Evolutionary conservation across 305 asterid genomes (phyloP).

Genomic region (Rubia tinctorum): DNA sequence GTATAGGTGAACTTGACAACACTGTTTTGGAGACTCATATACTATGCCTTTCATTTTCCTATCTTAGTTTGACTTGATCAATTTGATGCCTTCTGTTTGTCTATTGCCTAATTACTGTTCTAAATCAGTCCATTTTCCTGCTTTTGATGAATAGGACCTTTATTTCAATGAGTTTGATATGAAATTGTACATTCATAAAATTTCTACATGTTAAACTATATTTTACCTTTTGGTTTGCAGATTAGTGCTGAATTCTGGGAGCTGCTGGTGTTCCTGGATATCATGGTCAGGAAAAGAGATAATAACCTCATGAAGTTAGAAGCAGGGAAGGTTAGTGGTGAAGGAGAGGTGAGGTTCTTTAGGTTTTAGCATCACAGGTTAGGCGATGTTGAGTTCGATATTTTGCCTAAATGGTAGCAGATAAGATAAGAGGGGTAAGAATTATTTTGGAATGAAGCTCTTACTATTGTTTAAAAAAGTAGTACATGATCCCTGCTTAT

Average conservation of each 20-base stretch:
- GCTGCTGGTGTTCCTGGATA: conserved; percentile 99
- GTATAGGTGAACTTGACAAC: not conserved
- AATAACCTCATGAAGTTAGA: conserved; percentile 71
- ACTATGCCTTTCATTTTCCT: too few relatives aligned
- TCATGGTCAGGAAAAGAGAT: conserved; percentile 83
- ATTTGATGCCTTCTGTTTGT: too few relatives aligned
- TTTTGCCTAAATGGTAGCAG: not conserved
- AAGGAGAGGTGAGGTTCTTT: conserved; percentile 62
- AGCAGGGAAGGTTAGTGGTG: conserved; percentile 98
- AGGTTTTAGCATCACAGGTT: not conserved
- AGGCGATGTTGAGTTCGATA: not conserved
- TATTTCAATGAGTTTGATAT: too few relatives aligned
- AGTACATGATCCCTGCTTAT: too few relatives aligned
- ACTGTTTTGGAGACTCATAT: not conserved
- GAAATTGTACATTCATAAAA: too few relatives aligned
- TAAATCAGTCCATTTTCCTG: too few relatives aligned
- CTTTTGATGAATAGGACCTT: too few relatives aligned
- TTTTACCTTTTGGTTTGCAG: conserved; percentile 1
- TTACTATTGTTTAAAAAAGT: too few relatives aligned
- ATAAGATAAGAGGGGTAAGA: not conserved
- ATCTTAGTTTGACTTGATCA: too few relatives aligned
- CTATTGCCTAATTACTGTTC: too few relatives aligned
- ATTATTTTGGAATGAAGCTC: too few relatives aligned
- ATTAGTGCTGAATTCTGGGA: conserved; percentile 84
- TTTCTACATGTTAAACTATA: too few relatives aligned